Percentiles rank a stretch among this genome's conserved stretches.
Evolutionary conservation across 768 basidiomycete genomes (phyloP).

Genomic region (Mycena amicta): DNA sequence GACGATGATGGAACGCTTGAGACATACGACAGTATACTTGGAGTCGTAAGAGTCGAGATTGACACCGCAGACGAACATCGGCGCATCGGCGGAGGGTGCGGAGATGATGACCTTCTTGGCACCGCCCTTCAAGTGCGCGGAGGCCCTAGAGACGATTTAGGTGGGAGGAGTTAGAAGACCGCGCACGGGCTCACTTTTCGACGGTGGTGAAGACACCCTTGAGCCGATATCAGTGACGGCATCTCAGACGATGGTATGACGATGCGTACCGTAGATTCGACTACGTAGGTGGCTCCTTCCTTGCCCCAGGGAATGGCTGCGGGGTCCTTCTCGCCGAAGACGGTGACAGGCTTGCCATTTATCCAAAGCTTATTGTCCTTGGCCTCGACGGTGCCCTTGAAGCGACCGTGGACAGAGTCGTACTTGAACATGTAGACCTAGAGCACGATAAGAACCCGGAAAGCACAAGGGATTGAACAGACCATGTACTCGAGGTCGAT

Average conservation of each 20-base stretch:
- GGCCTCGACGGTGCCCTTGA: conserved; percentile 79
- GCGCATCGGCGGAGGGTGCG: conserved; percentile 95
- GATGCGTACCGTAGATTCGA: conserved; percentile 86
- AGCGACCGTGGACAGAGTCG: conserved; percentile 91
- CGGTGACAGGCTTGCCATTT: conserved; percentile 72
- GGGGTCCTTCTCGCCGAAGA: conserved; percentile 89
- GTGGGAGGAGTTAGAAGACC: conserved; percentile 5
- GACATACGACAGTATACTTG: conserved; percentile 81
- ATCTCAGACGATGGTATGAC: conserved; percentile 8
- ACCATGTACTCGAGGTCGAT: conserved; percentile 98
- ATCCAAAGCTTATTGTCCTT: conserved; percentile 91
- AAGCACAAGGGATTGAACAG: conserved; percentile 20
- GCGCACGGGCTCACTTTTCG: conserved; percentile 63
- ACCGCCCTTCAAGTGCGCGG: conserved; percentile 93
- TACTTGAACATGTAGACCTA: conserved; percentile 99
- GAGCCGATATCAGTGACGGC: conserved; percentile 14
- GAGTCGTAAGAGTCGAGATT: conserved; percentile 93
- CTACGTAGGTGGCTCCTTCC: conserved; percentile 87
- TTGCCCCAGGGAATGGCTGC: conserved; percentile 80
- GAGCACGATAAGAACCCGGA: background rate
- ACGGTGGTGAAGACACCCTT: conserved; percentile 96
- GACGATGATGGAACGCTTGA: conserved; percentile 11
- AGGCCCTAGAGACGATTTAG: conserved; percentile 56
- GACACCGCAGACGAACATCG: conserved; percentile 94
- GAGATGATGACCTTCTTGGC: conserved; percentile 99